These are phyloP conservation scores for Pulveroboletus sp. DNA, from an alignment of 768 basidiomycete genomes.

Conservation along the genomic window DNA sequence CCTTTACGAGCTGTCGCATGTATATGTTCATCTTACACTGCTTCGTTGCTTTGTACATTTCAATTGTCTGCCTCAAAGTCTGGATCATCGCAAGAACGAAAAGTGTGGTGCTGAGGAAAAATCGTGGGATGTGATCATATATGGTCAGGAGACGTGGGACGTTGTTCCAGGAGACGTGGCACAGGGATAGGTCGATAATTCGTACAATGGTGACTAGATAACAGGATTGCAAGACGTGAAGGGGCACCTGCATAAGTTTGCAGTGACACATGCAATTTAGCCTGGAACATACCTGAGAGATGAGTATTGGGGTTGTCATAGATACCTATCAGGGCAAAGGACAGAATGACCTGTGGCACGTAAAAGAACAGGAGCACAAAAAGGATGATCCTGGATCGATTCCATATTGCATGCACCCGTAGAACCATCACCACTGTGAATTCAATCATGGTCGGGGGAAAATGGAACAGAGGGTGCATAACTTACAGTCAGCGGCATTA, in stretches of 20 bases:
- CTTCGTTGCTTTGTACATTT: slow-evolving; percentile 7
- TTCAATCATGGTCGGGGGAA: background rate
- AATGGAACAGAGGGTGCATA: background rate
- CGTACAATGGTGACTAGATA: too few species aligned
- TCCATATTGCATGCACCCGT: background rate
- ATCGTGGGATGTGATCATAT: background rate
- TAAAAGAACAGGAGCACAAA: background rate
- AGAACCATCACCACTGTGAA: background rate
- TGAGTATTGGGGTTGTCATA: background rate
- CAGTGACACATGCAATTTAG: background rate
- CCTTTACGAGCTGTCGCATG: background rate
- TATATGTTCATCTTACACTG: slow-evolving; percentile 6
- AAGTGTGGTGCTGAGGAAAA: background rate
- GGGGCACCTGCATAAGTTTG: too few species aligned
- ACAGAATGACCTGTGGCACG: background rate
- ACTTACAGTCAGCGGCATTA: background rate
- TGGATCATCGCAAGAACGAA: background rate
- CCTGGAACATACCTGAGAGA: background rate
- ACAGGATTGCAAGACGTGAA: too few species aligned
- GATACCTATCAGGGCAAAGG: background rate
- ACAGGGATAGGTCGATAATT: too few species aligned
- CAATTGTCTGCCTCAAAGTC: background rate
- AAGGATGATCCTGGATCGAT: background rate
- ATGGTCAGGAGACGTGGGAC: background rate
- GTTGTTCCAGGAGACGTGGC: too few species aligned